Evolutionary conservation across 176 grass and related monocot species (phyloP).

Genomic region (Phyllostachys edulis): DNA sequence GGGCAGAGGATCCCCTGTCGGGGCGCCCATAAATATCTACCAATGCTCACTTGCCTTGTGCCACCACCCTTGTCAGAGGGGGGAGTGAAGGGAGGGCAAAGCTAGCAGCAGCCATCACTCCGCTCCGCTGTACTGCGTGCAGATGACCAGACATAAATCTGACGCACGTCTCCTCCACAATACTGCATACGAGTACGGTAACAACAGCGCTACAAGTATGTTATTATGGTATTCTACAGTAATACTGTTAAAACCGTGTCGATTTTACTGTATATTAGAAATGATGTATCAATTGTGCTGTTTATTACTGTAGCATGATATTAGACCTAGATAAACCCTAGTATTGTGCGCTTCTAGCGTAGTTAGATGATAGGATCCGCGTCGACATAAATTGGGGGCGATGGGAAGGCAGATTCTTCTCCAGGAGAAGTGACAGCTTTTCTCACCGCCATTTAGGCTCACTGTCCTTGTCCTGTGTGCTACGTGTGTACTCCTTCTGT

Average conservation of each 20-base stretch:
- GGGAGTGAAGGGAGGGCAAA: neutral
- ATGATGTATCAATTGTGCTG: too few species aligned
- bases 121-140: neutral
- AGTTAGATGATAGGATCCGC: too few species aligned
- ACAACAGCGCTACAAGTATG: too few species aligned
- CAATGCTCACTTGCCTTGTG: neutral
- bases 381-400: neutral
- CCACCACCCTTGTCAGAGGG: slow-evolving; percentile 1
- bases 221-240: too few species aligned
- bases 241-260: too few species aligned
- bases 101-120: slow-evolving; percentile 13
- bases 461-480: neutral
- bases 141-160: neutral
- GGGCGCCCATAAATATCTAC: slow-evolving; percentile 22
- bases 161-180: too few species aligned
- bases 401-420: slow-evolving; percentile 1
- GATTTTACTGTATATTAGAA: too few species aligned
- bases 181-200: too few species aligned
- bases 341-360: too few species aligned
- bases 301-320: too few species aligned
- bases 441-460: neutral
- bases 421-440: neutral
- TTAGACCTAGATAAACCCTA: too few species aligned
- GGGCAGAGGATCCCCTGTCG: slow-evolving; percentile 5
- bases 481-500: neutral